Evolutionary conservation across 2,329 filamentous ascomycete species (phyloP), one percentile per base, ranked within the genome.

Genomic region (Fusarium guadeloupense): DNA sequence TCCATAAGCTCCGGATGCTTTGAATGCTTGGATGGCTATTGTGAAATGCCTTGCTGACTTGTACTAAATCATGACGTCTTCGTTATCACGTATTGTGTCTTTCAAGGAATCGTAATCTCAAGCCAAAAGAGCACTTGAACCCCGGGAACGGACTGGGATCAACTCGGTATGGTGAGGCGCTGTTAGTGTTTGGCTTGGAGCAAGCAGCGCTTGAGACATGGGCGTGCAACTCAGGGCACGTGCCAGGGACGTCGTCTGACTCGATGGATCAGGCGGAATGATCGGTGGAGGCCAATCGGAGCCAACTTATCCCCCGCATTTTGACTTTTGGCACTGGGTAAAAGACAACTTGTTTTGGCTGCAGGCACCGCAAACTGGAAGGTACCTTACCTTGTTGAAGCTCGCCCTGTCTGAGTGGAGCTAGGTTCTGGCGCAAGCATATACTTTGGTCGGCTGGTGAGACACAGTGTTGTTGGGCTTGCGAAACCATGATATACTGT

Each of bases 181-280:
- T 62, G 60, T 35, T 34, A 46, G 46, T 33, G 39, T 12, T 64
- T 52, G 60, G 55, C 42, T 53, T 62, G 54, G 59, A 47, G 45
- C 41, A 13, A 31, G 28, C 35, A 44, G 60, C 33, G 49, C 54
- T 62, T 64, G 64, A 67, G 61, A 67, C 64, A 67, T 45, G 47
- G 48, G 51, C 55, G 54, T 57, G 55, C 46, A 55, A 68, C 40
- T 44, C 31, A 34, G 55, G 65, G 68, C 68, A 70, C 68, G 68
- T 70, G 68, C 68, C 59, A 66, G 68, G 66, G 65, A 66, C 62
- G 68, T 70, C 68, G 68, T 70, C 68, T 70, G 68, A 70, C 68
- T 70, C 50, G 59, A 68, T 67, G 64, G 68, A 70, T 70, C 68
- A 70, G 66, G 68, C 67, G 68, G 68, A 66, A 62, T 59, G 26